Base-by-base conservation (phyloP, 805 yeast species). In the Scheffersomyces amazonensis region DNA sequence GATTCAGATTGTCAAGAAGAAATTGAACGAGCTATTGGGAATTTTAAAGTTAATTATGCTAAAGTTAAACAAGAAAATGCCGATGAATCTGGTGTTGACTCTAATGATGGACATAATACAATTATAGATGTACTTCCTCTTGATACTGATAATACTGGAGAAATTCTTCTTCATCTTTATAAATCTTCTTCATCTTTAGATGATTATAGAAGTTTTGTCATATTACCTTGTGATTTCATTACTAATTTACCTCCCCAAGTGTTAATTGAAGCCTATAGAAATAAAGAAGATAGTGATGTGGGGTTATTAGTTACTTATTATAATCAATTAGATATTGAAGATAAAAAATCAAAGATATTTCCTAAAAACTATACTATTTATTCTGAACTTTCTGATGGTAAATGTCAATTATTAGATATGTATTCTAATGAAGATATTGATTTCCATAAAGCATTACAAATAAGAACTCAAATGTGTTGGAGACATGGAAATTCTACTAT, bases 241-340 rank as follows among this genome's bases (percentile, higher is more conserved):
- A 89, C 98, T 2, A 91, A 90, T 56, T 69, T 91, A 27, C 96
- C 96, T 3, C 96, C 98, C 9, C 91, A 87, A 52, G 83, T 83
- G 15, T 71, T 93, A 22, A 79, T 89, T 32, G 96, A 91, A 54
- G 85, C 83, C 35, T 90, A 82, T 58, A 72, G 96, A 52, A 81
- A 81, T 47, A 80, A 81, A 51, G 78, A 76, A 16, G 83, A 76
- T 29, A 64, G 69, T 20, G 87, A 86, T 45, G 60, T 85, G 32
- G 93, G 95, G 6, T 71, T 88, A 64, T 72, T 85, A 25, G 78
- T 87, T n/a, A 80, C 79, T 56, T 90, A 89, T 66, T 69, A 75
- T 43, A 90, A 90, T 57, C 70, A 66, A 21, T 68, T 86, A 44
- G 96, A 89, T 40, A 76, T 78, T 41, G 80, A 86, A 43, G 96